Percentiles rank a stretch among this genome's conserved stretches.
These are phyloP conservation scores for Glomus cerebriforme DNA, from an alignment of 192 early-diverging fungal species.

Conservation along the genomic window DNA sequence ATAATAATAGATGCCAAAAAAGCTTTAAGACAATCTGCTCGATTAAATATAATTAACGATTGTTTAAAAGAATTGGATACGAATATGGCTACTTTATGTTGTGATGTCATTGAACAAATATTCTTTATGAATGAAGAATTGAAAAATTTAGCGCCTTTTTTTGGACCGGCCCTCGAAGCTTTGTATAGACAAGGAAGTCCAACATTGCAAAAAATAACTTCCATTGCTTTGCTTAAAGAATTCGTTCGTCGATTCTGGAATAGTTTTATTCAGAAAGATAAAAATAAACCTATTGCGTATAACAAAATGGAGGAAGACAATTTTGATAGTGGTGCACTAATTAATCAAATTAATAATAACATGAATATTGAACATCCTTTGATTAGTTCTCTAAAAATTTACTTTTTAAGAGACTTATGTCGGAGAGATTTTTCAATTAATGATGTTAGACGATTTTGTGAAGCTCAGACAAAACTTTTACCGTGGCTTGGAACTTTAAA, in stretches of 20 bases:
- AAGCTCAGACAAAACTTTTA: background rate
- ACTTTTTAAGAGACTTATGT: slow-evolving; percentile 28
- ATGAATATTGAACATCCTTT: slow-evolving; percentile 11
- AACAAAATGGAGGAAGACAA: background rate
- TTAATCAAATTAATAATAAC: slow-evolving; percentile 11
- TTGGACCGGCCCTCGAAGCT: background rate
- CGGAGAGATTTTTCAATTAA: slow-evolving; percentile 10
- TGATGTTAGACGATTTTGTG: slow-evolving; percentile 24
- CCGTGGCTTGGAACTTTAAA: slow-evolving; percentile 13
- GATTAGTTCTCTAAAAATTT: slow-evolving; percentile 27
- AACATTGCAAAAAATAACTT: slow-evolving; percentile 21
- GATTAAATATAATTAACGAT: slow-evolving; percentile 21
- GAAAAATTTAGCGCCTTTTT: background rate
- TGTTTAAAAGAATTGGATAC: slow-evolving; percentile 16
- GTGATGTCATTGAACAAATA: slow-evolving; percentile 27
- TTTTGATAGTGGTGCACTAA: background rate
- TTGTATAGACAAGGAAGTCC: background rate
- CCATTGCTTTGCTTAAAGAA: slow-evolving; percentile 32
- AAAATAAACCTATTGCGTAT: background rate
- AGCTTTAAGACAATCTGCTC: background rate
- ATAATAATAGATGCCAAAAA: background rate
- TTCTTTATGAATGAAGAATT: slow-evolving; percentile 16
- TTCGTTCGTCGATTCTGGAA: slow-evolving; percentile 27
- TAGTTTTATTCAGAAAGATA: background rate
- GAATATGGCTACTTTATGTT: slow-evolving; percentile 13